A percentile compares a stretch with the other conserved stretches of the same genome.
Evolutionary conservation across 2,329 filamentous ascomycete species (phyloP).

Genomic region (Microcyclosporella mali): DNA sequence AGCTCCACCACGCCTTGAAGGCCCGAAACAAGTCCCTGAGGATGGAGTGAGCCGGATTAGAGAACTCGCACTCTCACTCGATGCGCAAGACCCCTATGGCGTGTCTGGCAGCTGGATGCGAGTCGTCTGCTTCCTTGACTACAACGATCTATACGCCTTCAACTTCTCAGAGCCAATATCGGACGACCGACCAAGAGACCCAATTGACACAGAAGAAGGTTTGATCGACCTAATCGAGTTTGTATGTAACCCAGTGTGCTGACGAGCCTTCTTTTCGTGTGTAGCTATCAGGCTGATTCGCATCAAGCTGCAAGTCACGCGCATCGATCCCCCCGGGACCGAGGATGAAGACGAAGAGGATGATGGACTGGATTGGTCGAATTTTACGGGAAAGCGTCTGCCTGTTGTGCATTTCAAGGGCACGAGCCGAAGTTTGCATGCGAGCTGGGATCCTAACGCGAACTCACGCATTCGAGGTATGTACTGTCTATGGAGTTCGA

Average conservation of each 20-base stretch:
- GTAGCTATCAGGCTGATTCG: constrained; percentile 61
- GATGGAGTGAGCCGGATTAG: constrained; percentile 22
- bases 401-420: constrained; percentile 67
- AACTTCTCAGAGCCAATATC: constrained; percentile 53
- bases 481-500: constrained; percentile 13
- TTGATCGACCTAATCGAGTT: constrained; percentile 26
- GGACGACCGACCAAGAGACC: constrained; percentile 35
- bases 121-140: constrained; percentile 52
- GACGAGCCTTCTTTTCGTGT: constrained; percentile 9
- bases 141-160: constrained; percentile 64
- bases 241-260: constrained; percentile 24
- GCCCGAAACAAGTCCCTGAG: constrained; percentile 11
- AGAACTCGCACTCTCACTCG: constrained; percentile 40
- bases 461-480: constrained; percentile 60
- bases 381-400: constrained; percentile 32
- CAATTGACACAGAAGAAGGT: constrained; percentile 56
- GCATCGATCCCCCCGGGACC: constrained; percentile 53
- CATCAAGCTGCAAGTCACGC: constrained; percentile 58
- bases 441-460: constrained; percentile 61
- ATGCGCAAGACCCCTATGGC: constrained; percentile 61
- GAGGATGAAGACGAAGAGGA: constrained; percentile 33
- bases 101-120: constrained; percentile 66
- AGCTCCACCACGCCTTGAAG: constrained; percentile 1
- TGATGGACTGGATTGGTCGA: constrained; percentile 25
- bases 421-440: constrained; percentile 55